phyloP scores from a whole-genome alignment of 2,329 filamentous ascomycete species.

The Trichophyton benhamiae region DNA sequence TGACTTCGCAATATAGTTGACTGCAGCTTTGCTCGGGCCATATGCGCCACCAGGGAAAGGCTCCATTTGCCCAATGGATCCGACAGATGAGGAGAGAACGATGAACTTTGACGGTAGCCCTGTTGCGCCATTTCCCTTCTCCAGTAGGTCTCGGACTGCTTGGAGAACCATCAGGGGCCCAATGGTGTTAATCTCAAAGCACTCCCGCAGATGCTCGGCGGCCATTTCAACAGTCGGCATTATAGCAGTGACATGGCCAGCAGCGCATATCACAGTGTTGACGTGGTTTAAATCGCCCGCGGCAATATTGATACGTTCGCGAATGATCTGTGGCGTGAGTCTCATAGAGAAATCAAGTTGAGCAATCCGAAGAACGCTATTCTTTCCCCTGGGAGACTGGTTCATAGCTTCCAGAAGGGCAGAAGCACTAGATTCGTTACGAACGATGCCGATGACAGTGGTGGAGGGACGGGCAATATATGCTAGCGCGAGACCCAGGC shows the following conservation, averaged over 20 bases:
- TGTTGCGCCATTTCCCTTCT: slow-evolving; percentile 4
- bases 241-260: slow-evolving; percentile 44
- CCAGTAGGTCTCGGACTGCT: slow-evolving; percentile 15
- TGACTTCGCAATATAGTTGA: slow-evolving; percentile 16
- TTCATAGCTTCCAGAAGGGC: slow-evolving; percentile 8
- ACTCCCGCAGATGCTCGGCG: slow-evolving; percentile 13
- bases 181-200: slow-evolving; percentile 23
- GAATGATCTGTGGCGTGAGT: slow-evolving; percentile 10
- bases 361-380: slow-evolving; percentile 13
- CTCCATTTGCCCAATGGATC: slow-evolving; percentile 15
- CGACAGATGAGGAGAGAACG: slow-evolving; percentile 16
- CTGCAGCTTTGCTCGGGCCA: slow-evolving; percentile 17
- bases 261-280: slow-evolving; percentile 20
- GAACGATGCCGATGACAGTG: slow-evolving; percentile 17
- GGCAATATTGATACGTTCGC: slow-evolving; percentile 5
- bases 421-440: slow-evolving; percentile 10
- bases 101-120: slow-evolving; percentile 14
- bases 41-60: slow-evolving; percentile 17
- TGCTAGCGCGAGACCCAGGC: slow-evolving; percentile 16
- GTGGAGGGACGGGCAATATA: slow-evolving; percentile 16
- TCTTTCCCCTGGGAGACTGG: background rate
- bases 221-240: slow-evolving; percentile 37
- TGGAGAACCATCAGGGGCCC: slow-evolving; percentile 22
- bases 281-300: slow-evolving; percentile 20
- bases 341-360: slow-evolving; percentile 17